A percentile compares a stretch with the other conserved stretches of the same genome.
phyloP scores from a whole-genome alignment of 2,329 filamentous ascomycete species.

The Venturia pyrina region DNA sequence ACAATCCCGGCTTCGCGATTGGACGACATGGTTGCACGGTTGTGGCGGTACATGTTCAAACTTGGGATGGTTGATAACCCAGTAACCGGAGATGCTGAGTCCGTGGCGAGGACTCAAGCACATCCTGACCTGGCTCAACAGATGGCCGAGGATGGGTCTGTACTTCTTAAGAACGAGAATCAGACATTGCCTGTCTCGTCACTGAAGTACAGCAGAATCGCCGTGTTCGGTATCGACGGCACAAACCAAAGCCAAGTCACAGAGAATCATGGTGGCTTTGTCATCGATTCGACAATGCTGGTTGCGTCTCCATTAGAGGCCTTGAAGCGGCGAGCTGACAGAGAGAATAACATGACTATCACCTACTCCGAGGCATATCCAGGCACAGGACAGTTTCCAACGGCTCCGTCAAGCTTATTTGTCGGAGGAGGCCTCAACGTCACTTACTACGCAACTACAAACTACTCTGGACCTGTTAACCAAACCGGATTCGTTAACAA shows the following conservation, averaged over 20 bases:
- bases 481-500: not conserved
- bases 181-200: conserved; percentile 42
- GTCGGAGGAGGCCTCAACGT: not conserved
- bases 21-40: not conserved
- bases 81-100: not conserved
- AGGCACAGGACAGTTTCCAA: not conserved
- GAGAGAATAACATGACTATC: not conserved
- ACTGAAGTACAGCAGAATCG: not conserved
- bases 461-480: not conserved
- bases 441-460: not conserved
- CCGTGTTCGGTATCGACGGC: not conserved
- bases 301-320: not conserved
- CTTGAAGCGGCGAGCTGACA: not conserved
- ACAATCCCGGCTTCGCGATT: not conserved
- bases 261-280: not conserved
- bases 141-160: conserved; percentile 20
- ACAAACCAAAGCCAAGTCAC: not conserved
- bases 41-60: not conserved
- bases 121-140: not conserved
- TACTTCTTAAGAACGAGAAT: conserved; percentile 63
- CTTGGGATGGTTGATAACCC: not conserved
- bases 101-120: not conserved
- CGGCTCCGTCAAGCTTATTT: not conserved
- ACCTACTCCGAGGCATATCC: not conserved
- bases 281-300: not conserved